Evolutionary conservation across 768 basidiomycete species (phyloP), one percentile per base, ranked within the genome.

Genomic region (Kwoniella heveanensis): DNA sequence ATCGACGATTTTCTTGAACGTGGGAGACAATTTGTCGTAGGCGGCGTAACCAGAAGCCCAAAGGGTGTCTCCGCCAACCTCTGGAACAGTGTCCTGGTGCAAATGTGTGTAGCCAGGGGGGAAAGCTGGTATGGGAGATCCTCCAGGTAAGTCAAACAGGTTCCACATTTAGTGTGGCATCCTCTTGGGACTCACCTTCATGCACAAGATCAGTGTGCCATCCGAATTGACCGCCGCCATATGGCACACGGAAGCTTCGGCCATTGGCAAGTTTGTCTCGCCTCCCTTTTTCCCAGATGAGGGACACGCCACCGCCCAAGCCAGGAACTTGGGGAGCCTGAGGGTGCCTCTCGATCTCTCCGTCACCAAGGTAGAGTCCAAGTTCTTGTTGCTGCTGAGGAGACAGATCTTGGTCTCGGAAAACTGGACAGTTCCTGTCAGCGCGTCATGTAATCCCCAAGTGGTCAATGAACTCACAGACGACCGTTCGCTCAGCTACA

Each of bases 91-190:
- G 56, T 77, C 75, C 51, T 77, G 72, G 66, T 74, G 69, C 6
- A 77, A 62, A 49, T 77, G 75, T 21, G 75, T 77, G 59, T 70
- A 72, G 10, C 70, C 75, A 10, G 75, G 72, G n/a, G 87, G 87
- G 21, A 85, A 72, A 12, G 65, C 70, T 65, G 56, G 8, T 55
- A 62, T 10, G 50, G 1, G 32, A 6, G 39, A 44, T 17, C 15
- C 32, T 5, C 5, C 8, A 6, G 17, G 27, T 54, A 8, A 54
- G 19, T 37, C 48, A 19, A 24, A 22, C n/a, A 19, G 22, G 17
- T 47, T 24, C 30, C 44, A 36, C 2, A 50, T 51, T 4, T 6
- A 17, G 13, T 1, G 49, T 25, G 26, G 25, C 2, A 3, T 1
- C 15, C 8, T 46, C 47, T 30, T 2, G 1, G 8, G 1, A 60